A percentile compares a stretch with the other conserved stretches of the same genome.
Conservation (phyloP, 306 rosid species). For the Gynostemma pentaphyllum region DNA sequence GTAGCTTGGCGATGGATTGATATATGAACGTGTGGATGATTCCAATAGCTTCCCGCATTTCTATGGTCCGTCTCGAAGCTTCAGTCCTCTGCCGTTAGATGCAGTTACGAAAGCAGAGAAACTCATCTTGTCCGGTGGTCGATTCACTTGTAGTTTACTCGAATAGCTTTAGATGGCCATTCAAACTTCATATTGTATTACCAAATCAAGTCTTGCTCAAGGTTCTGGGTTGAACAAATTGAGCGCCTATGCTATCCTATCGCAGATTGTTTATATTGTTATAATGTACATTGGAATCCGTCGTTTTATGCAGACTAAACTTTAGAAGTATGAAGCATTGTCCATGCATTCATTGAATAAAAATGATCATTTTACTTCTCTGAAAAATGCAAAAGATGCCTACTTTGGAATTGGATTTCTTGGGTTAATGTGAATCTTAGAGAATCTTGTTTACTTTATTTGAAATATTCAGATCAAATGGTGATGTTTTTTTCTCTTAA, state of each 20-base stretch:
- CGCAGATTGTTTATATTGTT: not conserved
- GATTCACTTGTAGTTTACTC: constrained; percentile 53
- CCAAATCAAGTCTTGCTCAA: not conserved
- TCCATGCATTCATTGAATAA: not conserved
- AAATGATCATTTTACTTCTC: not conserved
- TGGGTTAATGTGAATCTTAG: not conserved
- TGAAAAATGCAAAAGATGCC: not conserved
- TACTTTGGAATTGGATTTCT: not conserved
- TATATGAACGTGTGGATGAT: constrained; percentile 64
- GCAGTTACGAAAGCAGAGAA: constrained; percentile 62
- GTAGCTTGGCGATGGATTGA: constrained; percentile 84
- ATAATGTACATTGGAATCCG: not conserved
- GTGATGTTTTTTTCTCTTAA: not conserved
- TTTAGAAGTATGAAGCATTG: not conserved
- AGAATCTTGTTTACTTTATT: not conserved
- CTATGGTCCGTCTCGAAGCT: constrained; percentile 75
- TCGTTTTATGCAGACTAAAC: not conserved
- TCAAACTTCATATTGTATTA: not conserved
- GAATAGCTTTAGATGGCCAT: constrained; percentile 9
- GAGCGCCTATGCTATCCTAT: not conserved
- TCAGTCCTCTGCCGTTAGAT: constrained; percentile 49
- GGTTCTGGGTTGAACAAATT: not conserved
- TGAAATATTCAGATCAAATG: not conserved
- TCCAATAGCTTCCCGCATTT: constrained; percentile 72
- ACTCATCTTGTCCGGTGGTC: constrained; percentile 39